Evolutionary conservation across 441 rosid species (phyloP), one percentile per base, ranked within the genome.

Genomic region (Cnidoscolus chayamansa): DNA sequence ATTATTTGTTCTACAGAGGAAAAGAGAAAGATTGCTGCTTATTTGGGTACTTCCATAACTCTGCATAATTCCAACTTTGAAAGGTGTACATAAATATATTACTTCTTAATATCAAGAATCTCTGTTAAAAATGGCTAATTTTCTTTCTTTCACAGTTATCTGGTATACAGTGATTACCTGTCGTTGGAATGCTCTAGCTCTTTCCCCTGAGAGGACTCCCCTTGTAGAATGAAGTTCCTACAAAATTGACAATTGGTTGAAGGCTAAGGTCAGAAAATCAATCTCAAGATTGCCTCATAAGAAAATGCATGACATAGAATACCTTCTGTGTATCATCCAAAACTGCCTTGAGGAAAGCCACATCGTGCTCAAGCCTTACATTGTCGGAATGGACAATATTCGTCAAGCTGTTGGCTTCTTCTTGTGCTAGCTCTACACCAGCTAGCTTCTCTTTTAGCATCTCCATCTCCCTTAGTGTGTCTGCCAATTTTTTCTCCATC

Each of bases 321-420:
- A 95, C 98, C 98, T 95, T 95, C 72, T 93, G 98, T 12, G 97
- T 91, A 72, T 95, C 99, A 50, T 93, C 98, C 74, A 95, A 76
- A 73, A 95, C 90, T 11, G 99, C 98, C 90, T 90, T 93, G 4
- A 95, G 90, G 79, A 93, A 95, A 70, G 99, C 99, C 48, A 93
- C 91, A 20, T 93, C 99, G 74, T 95, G 99, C 84, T 95, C 99
- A 1, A 95, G 98, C 85, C 98, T 90, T 13, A 93, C 94, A 65
- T 95, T 93, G 86, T 95, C 95, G 0, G 97, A 88, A 76, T 95
- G 98, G 81, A 95, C 97, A 47, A 91, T 89, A 77, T 90, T 91
- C 7, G 97, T 90, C 58, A 95, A 76, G 82, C 81, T 90, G 79
- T 84, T 93, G 72, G 99, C 90, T 83, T 95, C 98, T 68, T 95